Base-by-base conservation (phyloP, 257 asterid species). In the Solanum stenotomum region DNA sequence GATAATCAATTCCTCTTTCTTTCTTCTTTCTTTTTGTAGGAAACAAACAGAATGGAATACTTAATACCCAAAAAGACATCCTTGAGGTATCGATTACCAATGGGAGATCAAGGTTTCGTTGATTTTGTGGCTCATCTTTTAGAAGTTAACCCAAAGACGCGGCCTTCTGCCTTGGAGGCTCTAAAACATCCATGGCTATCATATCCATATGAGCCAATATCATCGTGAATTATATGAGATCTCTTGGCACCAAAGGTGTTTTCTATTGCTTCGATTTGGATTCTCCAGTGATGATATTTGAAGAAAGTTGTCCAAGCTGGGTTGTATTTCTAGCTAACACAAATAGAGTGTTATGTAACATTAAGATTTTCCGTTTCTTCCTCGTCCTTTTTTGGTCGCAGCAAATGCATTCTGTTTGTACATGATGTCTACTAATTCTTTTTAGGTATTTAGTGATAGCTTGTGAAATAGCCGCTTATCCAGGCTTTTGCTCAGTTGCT, bases 101-200 rank as follows among this genome's bases (percentile, higher is more conserved):
- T 89, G 87, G 91, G 87, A 42, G 91, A 89, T 85, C 89, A 89
- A 85, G 90, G 90, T 82, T 89, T 89, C 65, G 74, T 87, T 38
- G 91, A 89, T 70, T 89, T 89, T 77, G 89, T 89, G 76, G 83
- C 87, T 87, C 87, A 89, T 85, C 85, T 89, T 65, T 87, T 89
- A 22, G 90, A 89, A 35, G 84, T 87, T 46, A 85, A 85, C 87
- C 91, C 91, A 52, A 85, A 87, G 87, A 87, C 85, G 89, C 89
- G 91, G 20, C 91, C 91, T 40, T 89, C 91, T n/a, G 91, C 91
- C n/a, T 10, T 84, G 33, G 90, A 89, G 85, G 91, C 91, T 88
- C 84, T 89, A 38, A 89, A 89, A 78, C 91, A 89, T 86, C 90
- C 90, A 6, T 87, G 91, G 91, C 82, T 89, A 49, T 86, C 89